Evolutionary conservation across 306 rosid species (phyloP).

Genomic region (Canavalia gladiata): DNA sequence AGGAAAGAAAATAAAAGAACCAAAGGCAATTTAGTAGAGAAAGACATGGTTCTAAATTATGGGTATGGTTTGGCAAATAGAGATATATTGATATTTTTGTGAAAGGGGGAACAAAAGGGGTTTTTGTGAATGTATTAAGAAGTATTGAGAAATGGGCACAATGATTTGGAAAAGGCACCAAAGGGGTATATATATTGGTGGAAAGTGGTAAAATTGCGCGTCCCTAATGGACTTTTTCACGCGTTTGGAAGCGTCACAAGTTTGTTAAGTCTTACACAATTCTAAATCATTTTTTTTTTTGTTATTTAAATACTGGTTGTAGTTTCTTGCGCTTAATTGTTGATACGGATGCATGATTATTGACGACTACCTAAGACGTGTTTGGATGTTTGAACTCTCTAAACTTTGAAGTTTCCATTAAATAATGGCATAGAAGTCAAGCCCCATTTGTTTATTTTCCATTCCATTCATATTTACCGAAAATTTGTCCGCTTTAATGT

Average conservation of each 20-base stretch:
- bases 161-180: background rate
- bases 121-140: background rate
- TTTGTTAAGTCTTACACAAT: conserved; percentile 42
- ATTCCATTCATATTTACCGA: background rate
- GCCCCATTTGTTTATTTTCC: conserved; percentile 6
- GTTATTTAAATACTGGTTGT: background rate
- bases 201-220: conserved; percentile 14
- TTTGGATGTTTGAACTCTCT: conserved; percentile 38
- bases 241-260: conserved; percentile 45
- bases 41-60: conserved; percentile 45
- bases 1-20: conserved; percentile 47
- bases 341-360: conserved; percentile 18
- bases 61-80: conserved; percentile 10
- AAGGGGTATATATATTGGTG: conserved; percentile 42
- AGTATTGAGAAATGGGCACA: conserved; percentile 18
- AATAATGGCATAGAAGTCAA: conserved; percentile 46
- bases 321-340: conserved; percentile 25
- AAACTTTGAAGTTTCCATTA: conserved; percentile 40
- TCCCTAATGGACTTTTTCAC: conserved; percentile 29
- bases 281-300: background rate
- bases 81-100: background rate
- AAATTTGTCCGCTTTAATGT: background rate
- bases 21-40: conserved; percentile 46
- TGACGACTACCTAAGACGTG: conserved; percentile 43
- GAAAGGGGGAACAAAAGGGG: background rate